phyloP scores from a whole-genome alignment of 805 yeast species.

The Trichomonascus vanleenenianus region DNA sequence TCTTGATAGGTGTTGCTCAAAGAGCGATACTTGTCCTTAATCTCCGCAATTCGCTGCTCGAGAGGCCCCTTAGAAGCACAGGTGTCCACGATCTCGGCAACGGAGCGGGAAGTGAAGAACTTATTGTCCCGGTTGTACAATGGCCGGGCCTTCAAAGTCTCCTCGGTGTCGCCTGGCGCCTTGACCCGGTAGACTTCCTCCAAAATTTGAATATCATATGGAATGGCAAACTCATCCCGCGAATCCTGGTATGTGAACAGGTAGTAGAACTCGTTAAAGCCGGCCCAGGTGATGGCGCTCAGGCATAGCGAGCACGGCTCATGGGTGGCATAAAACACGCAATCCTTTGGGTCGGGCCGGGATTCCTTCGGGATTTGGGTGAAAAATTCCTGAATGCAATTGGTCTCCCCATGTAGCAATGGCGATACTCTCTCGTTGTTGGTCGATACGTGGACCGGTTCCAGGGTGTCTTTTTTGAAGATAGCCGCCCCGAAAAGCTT shows the following conservation, averaged over 20 bases:
- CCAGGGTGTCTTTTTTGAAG: neutral
- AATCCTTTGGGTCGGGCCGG: neutral
- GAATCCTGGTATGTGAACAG: neutral
- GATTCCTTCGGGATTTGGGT: neutral
- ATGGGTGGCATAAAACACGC: neutral
- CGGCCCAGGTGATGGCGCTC: constrained; percentile 1
- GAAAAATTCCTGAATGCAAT: neutral
- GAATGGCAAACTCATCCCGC: neutral
- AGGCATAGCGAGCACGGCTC: neutral
- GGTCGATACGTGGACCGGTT: neutral
- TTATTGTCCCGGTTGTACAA: neutral
- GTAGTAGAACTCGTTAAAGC: neutral
- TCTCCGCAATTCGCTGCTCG: neutral
- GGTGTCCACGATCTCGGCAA: neutral
- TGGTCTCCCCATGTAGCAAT: neutral
- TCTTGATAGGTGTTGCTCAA: neutral
- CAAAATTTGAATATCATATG: neutral
- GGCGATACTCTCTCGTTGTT: neutral
- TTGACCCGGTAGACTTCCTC: neutral
- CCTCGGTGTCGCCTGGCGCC: neutral
- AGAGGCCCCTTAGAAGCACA: neutral
- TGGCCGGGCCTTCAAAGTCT: neutral
- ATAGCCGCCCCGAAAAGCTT: neutral
- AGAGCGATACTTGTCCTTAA: neutral
- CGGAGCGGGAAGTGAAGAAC: neutral